Conservation (phyloP, 257 asterid species). For the Datura wrightii region DNA sequence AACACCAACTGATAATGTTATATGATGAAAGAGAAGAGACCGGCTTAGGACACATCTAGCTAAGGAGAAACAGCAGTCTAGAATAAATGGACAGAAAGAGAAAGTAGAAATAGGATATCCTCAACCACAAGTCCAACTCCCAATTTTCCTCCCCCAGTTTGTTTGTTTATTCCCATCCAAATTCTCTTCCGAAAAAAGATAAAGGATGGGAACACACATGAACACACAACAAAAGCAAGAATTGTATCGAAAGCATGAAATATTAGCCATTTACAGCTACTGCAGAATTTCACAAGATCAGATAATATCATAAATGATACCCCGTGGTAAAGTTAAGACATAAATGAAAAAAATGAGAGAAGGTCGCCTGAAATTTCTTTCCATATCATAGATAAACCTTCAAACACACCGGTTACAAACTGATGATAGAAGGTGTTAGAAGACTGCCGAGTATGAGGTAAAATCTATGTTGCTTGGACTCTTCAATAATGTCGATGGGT, state of each 20-base stretch:
- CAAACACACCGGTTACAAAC: neutral
- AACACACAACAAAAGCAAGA: neutral
- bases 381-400: neutral
- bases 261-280: neutral
- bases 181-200: neutral
- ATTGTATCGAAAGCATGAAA: neutral
- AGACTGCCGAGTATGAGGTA: neutral
- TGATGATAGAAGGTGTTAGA: conserved; percentile 8
- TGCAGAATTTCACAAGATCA: neutral
- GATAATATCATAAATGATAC: conserved; percentile 2
- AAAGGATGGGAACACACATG: neutral
- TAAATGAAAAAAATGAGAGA: neutral
- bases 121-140: neutral
- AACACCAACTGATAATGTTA: neutral
- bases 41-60: neutral
- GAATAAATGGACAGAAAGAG: neutral
- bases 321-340: neutral
- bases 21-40: neutral
- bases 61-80: conserved; percentile 17
- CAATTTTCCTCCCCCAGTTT: neutral
- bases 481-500: too few species aligned
- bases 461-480: neutral
- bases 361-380: neutral
- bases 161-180: neutral
- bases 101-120: neutral